Evolutionary conservation across 495 filamentous ascomycete genomes (phyloP).

Genomic region (Aspergillus ellipticus): DNA sequence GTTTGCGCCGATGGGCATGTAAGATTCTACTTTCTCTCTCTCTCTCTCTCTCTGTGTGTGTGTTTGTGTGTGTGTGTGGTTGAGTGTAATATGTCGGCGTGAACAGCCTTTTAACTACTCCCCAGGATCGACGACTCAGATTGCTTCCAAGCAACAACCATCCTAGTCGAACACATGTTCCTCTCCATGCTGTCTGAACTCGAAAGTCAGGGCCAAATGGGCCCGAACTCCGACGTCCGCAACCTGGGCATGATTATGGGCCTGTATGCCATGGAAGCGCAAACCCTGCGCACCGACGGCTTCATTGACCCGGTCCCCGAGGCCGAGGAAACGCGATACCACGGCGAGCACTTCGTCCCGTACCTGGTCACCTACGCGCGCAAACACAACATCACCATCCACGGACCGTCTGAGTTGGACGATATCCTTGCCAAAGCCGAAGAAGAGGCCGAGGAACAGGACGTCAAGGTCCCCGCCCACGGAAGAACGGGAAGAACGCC

Average conservation of each 20-base stretch:
- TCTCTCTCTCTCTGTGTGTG: background rate
- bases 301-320: background rate
- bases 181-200: slow-evolving; percentile 28
- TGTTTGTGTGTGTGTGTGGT: background rate
- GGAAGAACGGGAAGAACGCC: slow-evolving; percentile 19
- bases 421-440: slow-evolving; percentile 5
- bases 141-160: slow-evolving; percentile 7
- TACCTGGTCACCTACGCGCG: slow-evolving; percentile 19
- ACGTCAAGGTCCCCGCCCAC: slow-evolving; percentile 14
- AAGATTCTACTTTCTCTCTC: slow-evolving; percentile 10
- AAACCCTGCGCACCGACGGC: background rate
- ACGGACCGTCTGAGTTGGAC: slow-evolving; percentile 11
- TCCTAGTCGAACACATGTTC: slow-evolving; percentile 27
- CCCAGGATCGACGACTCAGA: slow-evolving; percentile 25
- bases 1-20: slow-evolving; percentile 7
- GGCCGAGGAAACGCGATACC: slow-evolving; percentile 4
- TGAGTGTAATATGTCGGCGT: too few species aligned
- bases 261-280: slow-evolving; percentile 12
- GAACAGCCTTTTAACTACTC: background rate
- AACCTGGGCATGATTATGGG: slow-evolving; percentile 31
- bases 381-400: slow-evolving; percentile 15
- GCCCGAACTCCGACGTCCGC: slow-evolving; percentile 28
- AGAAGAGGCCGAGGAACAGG: slow-evolving; percentile 10
- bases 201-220: slow-evolving; percentile 22
- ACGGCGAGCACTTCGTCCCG: slow-evolving; percentile 1